A percentile compares a stretch with the other conserved stretches of the same genome.
These are phyloP conservation scores for Tylopilus sp. DNA, from an alignment of 768 basidiomycete species.

Conservation along the genomic window DNA sequence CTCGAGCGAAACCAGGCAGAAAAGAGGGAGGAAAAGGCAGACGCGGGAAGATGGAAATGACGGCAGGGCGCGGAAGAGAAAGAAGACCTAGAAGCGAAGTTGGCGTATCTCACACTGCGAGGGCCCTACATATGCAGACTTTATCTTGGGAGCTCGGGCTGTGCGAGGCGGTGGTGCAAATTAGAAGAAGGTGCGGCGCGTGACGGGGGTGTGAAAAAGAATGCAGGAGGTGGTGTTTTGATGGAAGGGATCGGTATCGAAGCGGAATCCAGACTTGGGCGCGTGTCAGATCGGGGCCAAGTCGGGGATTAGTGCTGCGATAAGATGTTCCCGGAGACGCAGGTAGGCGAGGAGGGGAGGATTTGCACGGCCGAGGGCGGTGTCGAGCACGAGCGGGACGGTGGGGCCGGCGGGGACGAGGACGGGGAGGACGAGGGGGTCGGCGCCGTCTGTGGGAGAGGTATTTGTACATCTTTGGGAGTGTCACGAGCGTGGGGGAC, in stretches of 20 bases:
- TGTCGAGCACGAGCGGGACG: no score
- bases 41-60: neutral
- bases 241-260: conserved; percentile 1
- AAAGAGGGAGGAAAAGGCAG: neutral
- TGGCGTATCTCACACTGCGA: no score
- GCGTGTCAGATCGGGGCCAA: neutral
- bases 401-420: neutral
- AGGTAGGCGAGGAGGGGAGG: neutral
- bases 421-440: neutral
- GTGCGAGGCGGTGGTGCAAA: neutral
- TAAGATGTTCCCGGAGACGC: conserved; percentile 1
- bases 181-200: neutral
- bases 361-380: no score
- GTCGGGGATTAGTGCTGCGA: conserved; percentile 7
- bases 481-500: conserved; percentile 16
- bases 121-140: neutral
- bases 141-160: neutral
- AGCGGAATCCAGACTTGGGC: neutral
- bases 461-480: conserved; percentile 34
- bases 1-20: no score
- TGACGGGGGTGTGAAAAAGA: conserved; percentile 9
- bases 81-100: neutral
- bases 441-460: neutral
- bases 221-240: conserved; percentile 5
- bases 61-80: neutral